These are phyloP conservation scores for Eleusine indica DNA, from an alignment of 176 grass and related monocot species.

Conservation along the genomic window DNA sequence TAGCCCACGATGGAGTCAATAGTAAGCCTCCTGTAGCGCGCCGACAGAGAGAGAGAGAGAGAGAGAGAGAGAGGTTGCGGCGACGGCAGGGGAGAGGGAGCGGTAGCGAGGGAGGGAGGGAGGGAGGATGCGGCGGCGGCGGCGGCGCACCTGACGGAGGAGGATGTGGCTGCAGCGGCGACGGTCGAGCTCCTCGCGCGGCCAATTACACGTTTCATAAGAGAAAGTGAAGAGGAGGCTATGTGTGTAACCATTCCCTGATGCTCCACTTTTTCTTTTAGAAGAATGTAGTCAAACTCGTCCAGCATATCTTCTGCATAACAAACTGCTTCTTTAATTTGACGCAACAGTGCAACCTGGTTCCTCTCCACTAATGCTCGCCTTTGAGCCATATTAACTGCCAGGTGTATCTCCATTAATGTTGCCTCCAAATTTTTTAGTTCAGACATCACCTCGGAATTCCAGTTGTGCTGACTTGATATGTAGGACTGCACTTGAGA, in stretches of 20 bases:
- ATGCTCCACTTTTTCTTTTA: constrained; percentile 21
- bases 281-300: constrained; percentile 45
- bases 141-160: too few relatives aligned
- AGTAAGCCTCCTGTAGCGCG: too few relatives aligned
- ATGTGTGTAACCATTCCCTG: not conserved
- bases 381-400: constrained; percentile 36
- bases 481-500: constrained; percentile 36
- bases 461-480: constrained; percentile 26
- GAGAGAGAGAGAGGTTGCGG: too few relatives aligned
- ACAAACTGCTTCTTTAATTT: constrained; percentile 51
- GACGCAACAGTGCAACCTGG: constrained; percentile 22
- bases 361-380: constrained; percentile 11
- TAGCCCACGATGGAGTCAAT: too few relatives aligned
- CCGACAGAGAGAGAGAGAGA: too few relatives aligned
- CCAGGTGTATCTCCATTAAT: constrained; percentile 36
- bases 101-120: too few relatives aligned
- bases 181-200: too few relatives aligned
- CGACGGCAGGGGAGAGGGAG: too few relatives aligned
- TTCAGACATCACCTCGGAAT: constrained; percentile 35
- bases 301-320: constrained; percentile 56
- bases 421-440: constrained; percentile 42
- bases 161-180: too few relatives aligned
- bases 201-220: constrained; percentile 23
- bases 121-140: too few relatives aligned
- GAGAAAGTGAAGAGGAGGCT: not conserved